Base-by-base conservation (phyloP, 495 filamentous ascomycete species). In the Cudoniella acicularis region DNA sequence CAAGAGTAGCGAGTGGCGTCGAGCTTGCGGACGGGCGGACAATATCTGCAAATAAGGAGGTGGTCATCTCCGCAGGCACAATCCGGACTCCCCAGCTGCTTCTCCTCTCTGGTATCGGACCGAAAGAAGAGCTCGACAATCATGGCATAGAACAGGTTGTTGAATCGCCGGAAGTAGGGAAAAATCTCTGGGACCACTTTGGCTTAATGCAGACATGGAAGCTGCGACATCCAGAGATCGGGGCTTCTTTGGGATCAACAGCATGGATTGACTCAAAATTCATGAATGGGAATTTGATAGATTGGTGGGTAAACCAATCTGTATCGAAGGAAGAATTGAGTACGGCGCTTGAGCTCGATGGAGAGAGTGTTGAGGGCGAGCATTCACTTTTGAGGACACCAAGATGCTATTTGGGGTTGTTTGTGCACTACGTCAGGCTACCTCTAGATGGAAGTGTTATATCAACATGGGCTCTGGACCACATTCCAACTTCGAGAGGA, bases 1-100 rank as follows among this genome's bases (percentile, higher is more conserved):
- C 47, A 16, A 67, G 60, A 40, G 57, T 55, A 3, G 53, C 47
- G 2, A 42, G 17, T 17, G 55, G 55, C 1, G 56, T 63, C 11
- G 22, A 56, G n/a, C 16, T 58, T 1, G 27, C 25, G 0, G 50
- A 36, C 22, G 46, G 54, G 24, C 4, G 10, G 16, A 24, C 24
- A 36, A n/a, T 25, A 18, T 45, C 4, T 27, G 83, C 80, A 0
- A 75, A 73, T 0, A 72, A 77, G 20, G 84, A 89, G 64, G 82
- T 90, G 42, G 83, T 90, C 57, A 48, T 90, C 10, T 69, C 83
- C 10, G 85, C 75, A 4, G 86, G 86, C 26, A 64, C 77, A 1
- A 83, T 81, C 70, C 80, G 85, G 73, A 77, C 82, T 0, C 84
- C 85, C 0, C 80, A 84, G 59, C 61, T 89, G 1, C 77, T 89